Evolutionary conservation across 2,329 filamentous ascomycete species (phyloP), one percentile per base, ranked within the genome.

Genomic region (Aspergillus hiratsukae): DNA sequence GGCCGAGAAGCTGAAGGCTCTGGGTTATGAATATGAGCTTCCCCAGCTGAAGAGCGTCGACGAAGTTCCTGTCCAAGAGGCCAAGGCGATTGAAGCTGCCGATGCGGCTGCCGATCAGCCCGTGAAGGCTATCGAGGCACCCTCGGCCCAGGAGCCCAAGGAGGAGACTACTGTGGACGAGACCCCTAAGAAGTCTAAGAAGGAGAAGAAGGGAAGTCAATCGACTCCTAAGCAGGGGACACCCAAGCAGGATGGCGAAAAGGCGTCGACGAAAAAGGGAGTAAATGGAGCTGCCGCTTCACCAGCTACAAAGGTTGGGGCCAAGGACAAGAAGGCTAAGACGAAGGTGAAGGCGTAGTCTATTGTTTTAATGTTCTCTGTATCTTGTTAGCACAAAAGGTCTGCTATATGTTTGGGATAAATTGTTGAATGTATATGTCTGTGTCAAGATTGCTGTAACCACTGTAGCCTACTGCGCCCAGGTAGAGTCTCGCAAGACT

Each of bases 11-110:
- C 78, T 97, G 63, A 87, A 90, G 80, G 85, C 82, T 45, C 75
- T 95, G 58, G 93, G 89, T 9, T 97, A 99, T 74, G 87, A 94
- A 58, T 92, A 91, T 68, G 83, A 90, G 52, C 82, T 84, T 23
- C 90, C 91, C 0, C 77, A 81, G 63, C 76, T 96, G 63, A 95
- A 90, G 79, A 74, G 75, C 35, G 82, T 85, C 6, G 79, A 82
- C 25, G 76, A 77, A 48, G 78, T 85, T 50, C 75, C 79, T 21
- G 72, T 78, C 55, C 77, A 75, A 58, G 59, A 66, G 41, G 49
- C 65, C 60, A 63, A 71, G 64, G 65, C 69, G 23, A 60, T 74
- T 40, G 72, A 75, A 54, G 67, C 64, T 31, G 59, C 69, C 25
- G 69, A 75, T 43, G 61, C 66, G 25, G 50, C 58, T 51, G 52